These are phyloP conservation scores for Scheffersomyces stambukii DNA, from an alignment of 1,139 yeast genomes.

Conservation along the genomic window DNA sequence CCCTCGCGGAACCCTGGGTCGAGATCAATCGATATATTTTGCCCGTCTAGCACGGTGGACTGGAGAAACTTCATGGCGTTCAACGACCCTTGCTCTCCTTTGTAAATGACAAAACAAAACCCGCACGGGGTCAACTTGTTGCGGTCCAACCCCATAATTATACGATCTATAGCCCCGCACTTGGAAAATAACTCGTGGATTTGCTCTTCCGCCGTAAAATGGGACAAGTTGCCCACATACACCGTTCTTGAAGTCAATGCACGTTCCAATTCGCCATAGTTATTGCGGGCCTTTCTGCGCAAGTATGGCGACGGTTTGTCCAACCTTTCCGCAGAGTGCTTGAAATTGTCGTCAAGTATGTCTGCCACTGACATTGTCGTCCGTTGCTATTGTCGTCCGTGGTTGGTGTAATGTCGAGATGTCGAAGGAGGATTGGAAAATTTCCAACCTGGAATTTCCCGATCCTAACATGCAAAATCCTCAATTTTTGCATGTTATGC, in stretches of 20 bases:
- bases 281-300: slow-evolving; percentile 63
- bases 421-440: too few relatives aligned
- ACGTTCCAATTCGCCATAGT: slow-evolving; percentile 56
- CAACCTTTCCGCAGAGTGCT: slow-evolving; percentile 55
- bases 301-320: slow-evolving; percentile 79
- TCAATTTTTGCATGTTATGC: too few relatives aligned
- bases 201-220: slow-evolving; percentile 91
- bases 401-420: too few relatives aligned
- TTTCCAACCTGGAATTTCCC: too few relatives aligned
- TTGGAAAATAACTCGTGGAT: slow-evolving; percentile 78
- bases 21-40: slow-evolving; percentile 73
- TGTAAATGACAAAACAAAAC: slow-evolving; percentile 84
- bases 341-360: slow-evolving; percentile 53
- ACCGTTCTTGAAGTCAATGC: slow-evolving; percentile 68
- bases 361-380: too few relatives aligned
- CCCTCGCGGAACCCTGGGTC: slow-evolving; percentile 96
- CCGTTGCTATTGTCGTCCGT: too few relatives aligned
- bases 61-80: slow-evolving; percentile 78
- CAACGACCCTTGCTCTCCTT: slow-evolving; percentile 63
- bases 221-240: slow-evolving; percentile 81
- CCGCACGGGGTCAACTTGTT: slow-evolving; percentile 92
- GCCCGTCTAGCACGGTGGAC: slow-evolving; percentile 78
- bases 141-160: slow-evolving; percentile 91
- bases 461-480: too few relatives aligned
- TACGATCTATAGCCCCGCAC: slow-evolving; percentile 71